Base-by-base conservation (phyloP, 306 rosid species). In the Sindora glabra region DNA sequence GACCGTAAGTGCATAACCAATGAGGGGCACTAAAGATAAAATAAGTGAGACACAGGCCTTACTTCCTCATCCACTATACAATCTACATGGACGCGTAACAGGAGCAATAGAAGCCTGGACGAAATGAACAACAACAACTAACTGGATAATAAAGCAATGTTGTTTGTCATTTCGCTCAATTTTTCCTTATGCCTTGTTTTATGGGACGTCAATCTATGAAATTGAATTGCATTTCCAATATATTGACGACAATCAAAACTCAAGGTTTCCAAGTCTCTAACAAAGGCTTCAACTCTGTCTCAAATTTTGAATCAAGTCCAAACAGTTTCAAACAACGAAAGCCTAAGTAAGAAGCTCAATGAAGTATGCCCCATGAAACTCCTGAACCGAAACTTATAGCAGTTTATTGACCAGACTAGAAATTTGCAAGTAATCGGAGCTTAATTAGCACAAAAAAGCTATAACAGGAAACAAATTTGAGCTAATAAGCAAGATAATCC, bases 141-240 rank as follows among this genome's bases (percentile, higher is more conserved):
- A 46, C 21, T 25, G 13, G 23, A 23, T 27, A 36, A 24, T 19
- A 36, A 70, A 45, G 49, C 47, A 62, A 61, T 36, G 15, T 24
- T 17, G 10, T 9, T 13, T 0, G 16, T 40, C 9, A 15, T 11
- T 38, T 47, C 29, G 44, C 50, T 61, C 53, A 42, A 70, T 70
- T 69, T 62, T 27, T 40, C 62, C 10, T 51, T 22, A 25, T 17
- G 29, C 69, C 53, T 11, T n/a, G 2, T 18, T 44, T 44, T 9
- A 57, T 4, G 16, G 10, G n/a, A 30, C 41, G 71, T 64, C 77
- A 64, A 56, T 25, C 39, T 12, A 48, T 56, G 14, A 15, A 56
- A 71, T 21, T 48, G 5, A 64, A 56, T 27, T 30, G 25, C 60
- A 56, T 48, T 71, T 48, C 41, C 3, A 15, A 32, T 25, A 44